Base-by-base conservation (phyloP, 2,329 filamentous ascomycete genomes). In the Bipolaris zeicola region DNA sequence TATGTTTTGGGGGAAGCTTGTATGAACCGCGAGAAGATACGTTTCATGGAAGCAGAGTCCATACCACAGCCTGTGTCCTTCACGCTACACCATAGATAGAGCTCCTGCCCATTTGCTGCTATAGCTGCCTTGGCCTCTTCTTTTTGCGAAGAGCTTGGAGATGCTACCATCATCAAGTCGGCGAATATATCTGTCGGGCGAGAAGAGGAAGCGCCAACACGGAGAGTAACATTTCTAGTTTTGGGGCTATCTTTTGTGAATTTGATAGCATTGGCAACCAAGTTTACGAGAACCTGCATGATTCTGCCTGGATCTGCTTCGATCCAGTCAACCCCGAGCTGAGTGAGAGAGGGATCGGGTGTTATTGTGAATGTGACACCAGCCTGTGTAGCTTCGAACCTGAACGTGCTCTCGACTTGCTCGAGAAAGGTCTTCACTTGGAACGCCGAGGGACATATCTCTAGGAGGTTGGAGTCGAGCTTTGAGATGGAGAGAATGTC, bases 261-360 rank as follows among this genome's bases (percentile, higher is more conserved):
- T 20, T 72, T 72, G 37, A 72, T 67, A 2, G 70, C 68, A 41
- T 72, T 72, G 4, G 65, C 67, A n/a, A 72, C 44, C 20, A 72
- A 58, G 41, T 72, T 72, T 37, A 72, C 66, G 2, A 71, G 54
- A 3, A 72, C 57, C 44, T 68, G 56, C 33, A 60, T 52, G 7
- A 65, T 47, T 26, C 62, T 44, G 2, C 47, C 45, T 1, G 58
- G 60, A 43, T 57, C 58, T 2, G 65, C 56, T 10, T 58, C 38
- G 1, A 64, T 52, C 20, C 22, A 50, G 10, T 61, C 51, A 20
- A 67, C 47, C 8, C 39, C 46, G n/a, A 64, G 45, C 5, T 59
- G 36, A 10, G 41, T 44, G 22, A 58, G 49, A 2, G 57, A 54
- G 5, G 57, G 43, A 22, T 66, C 55, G 1, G 48, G 66, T 26